Base-by-base conservation (phyloP, 805 yeast genomes). In the Candida vaughaniae region DNA sequence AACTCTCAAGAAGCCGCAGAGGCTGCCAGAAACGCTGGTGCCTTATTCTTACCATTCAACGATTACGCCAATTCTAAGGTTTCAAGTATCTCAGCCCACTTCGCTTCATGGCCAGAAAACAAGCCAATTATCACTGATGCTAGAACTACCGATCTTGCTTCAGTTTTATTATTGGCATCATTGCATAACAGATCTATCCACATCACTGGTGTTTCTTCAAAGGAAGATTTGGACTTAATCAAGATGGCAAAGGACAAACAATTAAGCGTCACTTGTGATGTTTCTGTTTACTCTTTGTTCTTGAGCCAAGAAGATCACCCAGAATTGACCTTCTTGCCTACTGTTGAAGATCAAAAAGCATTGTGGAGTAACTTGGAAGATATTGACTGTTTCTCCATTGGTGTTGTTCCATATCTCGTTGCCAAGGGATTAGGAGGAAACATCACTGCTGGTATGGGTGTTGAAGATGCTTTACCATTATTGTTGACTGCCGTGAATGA, bases 101-200 rank as follows among this genome's bases (percentile, higher is more conserved):
- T 89, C 53, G 79, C 82, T 45, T 67, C 78, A 23, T 90, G 97
- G 96, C 95, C 96, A 36, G 71, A 73, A 35, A 64, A 64, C 52
- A 89, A 88, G 68, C 91, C 93, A 42, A 83, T 91, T 43, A 75
- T 90, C 46, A 88, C 96, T 28, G 97, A 91, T 64, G 96, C 98
- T 33, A 81, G 78, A 59, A 82, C 91, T 17, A 85, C 96, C 26
- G 91, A 88, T 54, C 72, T 91, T 55, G 98, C 98, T n/a, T 85
- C 96, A 3, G 83, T 90, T 30, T 69, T 91, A 58, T 75, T 91
- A 54, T 71, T 91, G 64, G 95, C 97, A 29, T 85, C 96, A 18
- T 75, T 91, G 57, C 89, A 86, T 71, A 76, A 70, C 65, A 78
- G 95, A 55, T 71, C 88, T 27, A 83, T 91, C 47, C 98, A 91